phyloP scores from a whole-genome alignment of 306 rosid genomes.

The Cicer cuneatum region DNA sequence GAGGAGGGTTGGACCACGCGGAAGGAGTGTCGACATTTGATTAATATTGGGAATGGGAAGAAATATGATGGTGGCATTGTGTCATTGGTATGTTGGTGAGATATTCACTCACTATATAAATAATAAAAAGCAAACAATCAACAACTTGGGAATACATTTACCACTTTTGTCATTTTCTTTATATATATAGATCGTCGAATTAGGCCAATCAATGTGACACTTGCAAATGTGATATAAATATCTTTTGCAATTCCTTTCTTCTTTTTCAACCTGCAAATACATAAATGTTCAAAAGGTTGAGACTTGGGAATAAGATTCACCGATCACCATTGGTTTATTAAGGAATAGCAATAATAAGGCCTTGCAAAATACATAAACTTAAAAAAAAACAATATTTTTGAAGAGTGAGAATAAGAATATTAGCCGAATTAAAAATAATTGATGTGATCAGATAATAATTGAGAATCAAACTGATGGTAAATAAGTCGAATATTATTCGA shows the following conservation, averaged over 20 bases:
- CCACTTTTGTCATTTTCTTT: conserved; percentile 52
- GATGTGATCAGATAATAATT: no score
- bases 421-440: no score
- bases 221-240: conserved; percentile 2
- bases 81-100: conserved; percentile 26
- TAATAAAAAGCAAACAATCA: conserved; percentile 44
- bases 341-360: neutral
- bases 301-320: neutral
- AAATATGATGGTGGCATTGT: conserved; percentile 32
- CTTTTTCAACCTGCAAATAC: neutral
- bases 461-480: no score
- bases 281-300: neutral
- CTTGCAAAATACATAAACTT: no score
- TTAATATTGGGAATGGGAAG: conserved; percentile 13
- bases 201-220: conserved; percentile 36
- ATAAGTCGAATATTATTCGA: no score
- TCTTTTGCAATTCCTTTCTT: neutral
- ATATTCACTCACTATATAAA: neutral
- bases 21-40: conserved; percentile 27
- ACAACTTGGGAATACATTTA: conserved; percentile 53
- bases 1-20: conserved; percentile 52
- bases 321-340: neutral
- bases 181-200: conserved; percentile 11
- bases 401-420: no score
- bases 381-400: no score